Conservation (phyloP, 257 asterid species). For the Linaria vulgaris region DNA sequence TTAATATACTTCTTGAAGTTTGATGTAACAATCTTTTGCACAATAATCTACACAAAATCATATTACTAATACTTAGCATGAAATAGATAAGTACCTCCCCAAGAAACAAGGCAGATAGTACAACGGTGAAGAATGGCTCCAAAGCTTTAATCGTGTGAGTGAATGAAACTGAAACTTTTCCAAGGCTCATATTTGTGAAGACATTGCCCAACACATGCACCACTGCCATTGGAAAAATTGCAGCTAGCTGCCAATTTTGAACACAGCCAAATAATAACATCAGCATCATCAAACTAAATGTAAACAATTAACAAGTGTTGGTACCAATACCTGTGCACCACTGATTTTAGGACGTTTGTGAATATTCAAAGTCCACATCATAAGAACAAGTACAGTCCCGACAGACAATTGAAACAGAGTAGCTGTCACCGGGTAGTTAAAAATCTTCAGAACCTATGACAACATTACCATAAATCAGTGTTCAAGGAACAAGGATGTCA, state of each 20-base stretch:
- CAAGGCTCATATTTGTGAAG: constrained; percentile 96
- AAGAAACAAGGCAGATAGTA: constrained; percentile 91
- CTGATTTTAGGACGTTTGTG: constrained; percentile 89
- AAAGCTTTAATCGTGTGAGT: constrained; percentile 96
- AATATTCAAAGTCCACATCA: constrained; percentile 83
- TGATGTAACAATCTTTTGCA: neutral
- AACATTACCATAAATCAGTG: constrained; percentile 20
- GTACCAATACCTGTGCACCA: constrained; percentile 64
- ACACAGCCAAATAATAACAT: constrained; percentile 5
- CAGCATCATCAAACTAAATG: neutral
- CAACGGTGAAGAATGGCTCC: constrained; percentile 98
- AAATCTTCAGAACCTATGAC: constrained; percentile 74
- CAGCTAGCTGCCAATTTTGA: constrained; percentile 61
- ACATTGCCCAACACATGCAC: constrained; percentile 91
- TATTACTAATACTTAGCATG: no score
- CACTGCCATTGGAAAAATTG: constrained; percentile 82
- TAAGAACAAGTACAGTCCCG: constrained; percentile 66
- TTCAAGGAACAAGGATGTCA: neutral
- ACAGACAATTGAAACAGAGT: constrained; percentile 83
- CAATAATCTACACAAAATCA: neutral
- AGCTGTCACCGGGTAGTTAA: constrained; percentile 80
- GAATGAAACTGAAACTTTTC: constrained; percentile 95
- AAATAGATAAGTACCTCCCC: constrained; percentile 64
- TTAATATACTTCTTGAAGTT: constrained; percentile 2
- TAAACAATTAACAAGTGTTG: neutral